Evolutionary conservation across 1,284 basidiomycete species (phyloP), one percentile per base, ranked within the genome.

Genomic region (Anthracocystis setariae): DNA sequence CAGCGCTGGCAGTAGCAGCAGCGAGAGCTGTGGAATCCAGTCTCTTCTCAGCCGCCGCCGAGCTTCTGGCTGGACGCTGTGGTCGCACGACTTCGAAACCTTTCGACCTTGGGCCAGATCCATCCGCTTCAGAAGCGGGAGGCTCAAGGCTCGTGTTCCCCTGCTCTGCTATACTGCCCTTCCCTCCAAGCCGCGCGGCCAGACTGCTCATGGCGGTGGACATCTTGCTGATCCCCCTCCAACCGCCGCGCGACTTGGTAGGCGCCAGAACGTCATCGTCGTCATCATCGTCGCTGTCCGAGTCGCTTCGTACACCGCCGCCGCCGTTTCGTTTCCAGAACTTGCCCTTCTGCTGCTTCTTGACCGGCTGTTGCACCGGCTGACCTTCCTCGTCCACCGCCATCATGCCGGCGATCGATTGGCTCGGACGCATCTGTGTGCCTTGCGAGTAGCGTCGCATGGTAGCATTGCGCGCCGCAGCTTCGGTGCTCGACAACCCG

Each of bases 211-310:
- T 60, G 27, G 74, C 74, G 0, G 69, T 73, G 18, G 48, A 58
- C 73, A 78, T 78, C 73, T 73, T 75, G 43, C 62, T 73, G 33
- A 75, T 42, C 8, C 76, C 76, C n/a, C 56, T 54, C 76, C 76
- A 78, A 8, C 63, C 58, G 12, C 73, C 73, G 5, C 62, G 64
- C 17, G 59, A 57, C 21, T 55, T 40, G 53, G 59, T 64, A 12
- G 55, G 45, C 15, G 45, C 55, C 12, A 32, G 20, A 8, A 46
- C 59, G 15, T 63, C 39, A 5, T 47, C 58, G 20, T 52, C 57
- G n/a, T 68, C 59, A 24, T 62, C 58, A 37, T 61, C 54, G 46
- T 67, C 65, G 45, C 51, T 62, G 35, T 64, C 67, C n/a, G 49
- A 42, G 29, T 66, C 64, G 46, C 49, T 67, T 5, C 54, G 58